Evolutionary conservation across 345 rosid genomes (phyloP).

Genomic region (Populus pruinosa): DNA sequence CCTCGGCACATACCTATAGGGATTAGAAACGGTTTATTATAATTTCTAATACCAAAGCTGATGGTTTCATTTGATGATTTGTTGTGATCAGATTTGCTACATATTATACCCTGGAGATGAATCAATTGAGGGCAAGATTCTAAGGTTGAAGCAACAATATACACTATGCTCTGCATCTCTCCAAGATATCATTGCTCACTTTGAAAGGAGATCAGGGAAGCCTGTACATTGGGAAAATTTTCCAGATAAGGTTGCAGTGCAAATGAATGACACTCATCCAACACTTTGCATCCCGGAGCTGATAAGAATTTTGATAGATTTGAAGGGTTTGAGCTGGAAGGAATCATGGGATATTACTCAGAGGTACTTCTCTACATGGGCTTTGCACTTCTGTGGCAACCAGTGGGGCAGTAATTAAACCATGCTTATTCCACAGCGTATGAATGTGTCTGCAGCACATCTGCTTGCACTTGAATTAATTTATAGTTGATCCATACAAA

Average conservation of each 20-base stretch:
- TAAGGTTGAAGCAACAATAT: constrained; percentile 52
- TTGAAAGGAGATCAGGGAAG: constrained; percentile 38
- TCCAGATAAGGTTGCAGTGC: constrained; percentile 49
- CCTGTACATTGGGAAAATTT: constrained; percentile 38
- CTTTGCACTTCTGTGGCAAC: background rate
- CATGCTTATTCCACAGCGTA: background rate
- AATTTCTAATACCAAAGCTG: background rate
- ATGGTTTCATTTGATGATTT: background rate
- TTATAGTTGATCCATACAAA: background rate
- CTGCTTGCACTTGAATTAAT: background rate
- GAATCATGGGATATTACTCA: constrained; percentile 50
- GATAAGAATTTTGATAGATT: constrained; percentile 45
- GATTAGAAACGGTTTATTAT: background rate
- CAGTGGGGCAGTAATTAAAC: background rate
- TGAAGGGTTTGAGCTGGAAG: constrained; percentile 46
- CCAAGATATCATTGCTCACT: constrained; percentile 46
- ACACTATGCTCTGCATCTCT: constrained; percentile 53
- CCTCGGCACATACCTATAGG: background rate
- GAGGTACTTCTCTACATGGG: constrained; percentile 24
- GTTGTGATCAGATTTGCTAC: constrained; percentile 43
- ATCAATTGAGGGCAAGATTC: constrained; percentile 45
- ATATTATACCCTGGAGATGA: constrained; percentile 52
- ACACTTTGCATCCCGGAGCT: constrained; percentile 52
- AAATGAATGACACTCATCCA: constrained; percentile 59
- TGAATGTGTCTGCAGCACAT: background rate